These are phyloP conservation scores for Calendula officinalis DNA, from an alignment of 129 eudicot genomes.

Conservation along the genomic window DNA sequence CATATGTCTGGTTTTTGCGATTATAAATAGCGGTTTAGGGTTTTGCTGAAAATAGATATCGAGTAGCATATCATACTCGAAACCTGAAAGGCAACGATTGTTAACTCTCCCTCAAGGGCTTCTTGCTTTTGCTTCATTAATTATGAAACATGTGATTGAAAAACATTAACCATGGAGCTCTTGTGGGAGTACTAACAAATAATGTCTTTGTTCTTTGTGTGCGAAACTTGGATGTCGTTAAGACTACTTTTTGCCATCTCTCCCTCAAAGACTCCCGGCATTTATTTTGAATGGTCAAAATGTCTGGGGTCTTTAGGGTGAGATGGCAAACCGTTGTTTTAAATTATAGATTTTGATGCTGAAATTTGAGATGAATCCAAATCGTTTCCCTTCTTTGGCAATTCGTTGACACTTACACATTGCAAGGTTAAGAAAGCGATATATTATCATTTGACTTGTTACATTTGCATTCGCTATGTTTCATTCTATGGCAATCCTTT, in stretches of 20 bases:
- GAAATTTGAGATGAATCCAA: not conserved
- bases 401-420: not conserved
- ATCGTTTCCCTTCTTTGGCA: not conserved
- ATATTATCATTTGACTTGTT: too few relatives aligned
- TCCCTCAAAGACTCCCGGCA: constrained; percentile 46
- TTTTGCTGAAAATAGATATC: constrained; percentile 9
- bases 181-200: constrained; percentile 42
- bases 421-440: too few relatives aligned
- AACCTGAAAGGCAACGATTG: constrained; percentile 36
- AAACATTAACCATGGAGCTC: constrained; percentile 31
- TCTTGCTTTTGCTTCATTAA: too few relatives aligned
- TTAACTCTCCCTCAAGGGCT: not conserved
- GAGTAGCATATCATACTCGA: too few relatives aligned
- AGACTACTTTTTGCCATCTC: constrained; percentile 43
- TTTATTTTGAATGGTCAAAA: constrained; percentile 3
- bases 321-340: constrained; percentile 35
- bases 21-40: constrained; percentile 23
- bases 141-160: not conserved
- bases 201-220: not conserved
- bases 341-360: constrained; percentile 8
- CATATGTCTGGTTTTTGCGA: constrained; percentile 22
- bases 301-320: constrained; percentile 37
- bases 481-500: too few relatives aligned
- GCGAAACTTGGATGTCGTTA: not conserved
- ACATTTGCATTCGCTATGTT: too few relatives aligned